Conservation (phyloP, 139 green algal species). For the Chlamydomonas urium region DNA sequence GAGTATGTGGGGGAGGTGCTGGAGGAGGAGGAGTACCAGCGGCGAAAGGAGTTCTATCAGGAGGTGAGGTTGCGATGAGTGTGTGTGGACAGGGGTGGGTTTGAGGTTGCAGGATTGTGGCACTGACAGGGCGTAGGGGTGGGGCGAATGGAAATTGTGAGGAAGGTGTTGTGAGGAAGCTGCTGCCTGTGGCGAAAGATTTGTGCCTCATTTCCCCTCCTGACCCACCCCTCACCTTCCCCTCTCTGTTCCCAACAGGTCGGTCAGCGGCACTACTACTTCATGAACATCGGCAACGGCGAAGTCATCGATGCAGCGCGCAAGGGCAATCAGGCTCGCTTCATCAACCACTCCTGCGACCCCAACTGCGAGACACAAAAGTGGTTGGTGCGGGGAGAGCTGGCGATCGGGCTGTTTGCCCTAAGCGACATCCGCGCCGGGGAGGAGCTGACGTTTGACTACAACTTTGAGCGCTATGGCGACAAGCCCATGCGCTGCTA, state of each 20-base stretch:
- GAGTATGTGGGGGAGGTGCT: slow-evolving; percentile 96
- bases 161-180: no score
- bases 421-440: slow-evolving; percentile 61
- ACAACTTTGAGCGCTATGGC: slow-evolving; percentile 97
- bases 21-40: slow-evolving; percentile 89
- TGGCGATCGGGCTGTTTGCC: slow-evolving; percentile 94
- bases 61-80: slow-evolving; percentile 62
- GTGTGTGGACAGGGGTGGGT: no score
- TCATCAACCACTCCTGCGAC: slow-evolving; percentile 98
- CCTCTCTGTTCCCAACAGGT: slow-evolving; percentile 23
- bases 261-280: slow-evolving; percentile 95
- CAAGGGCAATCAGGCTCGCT: slow-evolving; percentile 88
- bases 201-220: no score
- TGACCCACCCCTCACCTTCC: neutral
- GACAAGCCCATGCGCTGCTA: slow-evolving; percentile 78
- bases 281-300: slow-evolving; percentile 97
- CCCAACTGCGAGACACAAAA: slow-evolving; percentile 99
- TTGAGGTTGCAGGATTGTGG: no score
- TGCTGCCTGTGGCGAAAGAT: no score
- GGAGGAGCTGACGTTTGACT: slow-evolving; percentile 97
- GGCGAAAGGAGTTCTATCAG: slow-evolving; percentile 83
- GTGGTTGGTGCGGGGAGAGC: slow-evolving; percentile 92
- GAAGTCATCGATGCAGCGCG: slow-evolving; percentile 95
- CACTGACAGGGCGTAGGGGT: no score
- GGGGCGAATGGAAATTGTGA: no score